A percentile compares a stretch with the other conserved stretches of the same genome.
Conservation (phyloP, 139 green algal genomes). For the Chlorella sp. region DNA sequence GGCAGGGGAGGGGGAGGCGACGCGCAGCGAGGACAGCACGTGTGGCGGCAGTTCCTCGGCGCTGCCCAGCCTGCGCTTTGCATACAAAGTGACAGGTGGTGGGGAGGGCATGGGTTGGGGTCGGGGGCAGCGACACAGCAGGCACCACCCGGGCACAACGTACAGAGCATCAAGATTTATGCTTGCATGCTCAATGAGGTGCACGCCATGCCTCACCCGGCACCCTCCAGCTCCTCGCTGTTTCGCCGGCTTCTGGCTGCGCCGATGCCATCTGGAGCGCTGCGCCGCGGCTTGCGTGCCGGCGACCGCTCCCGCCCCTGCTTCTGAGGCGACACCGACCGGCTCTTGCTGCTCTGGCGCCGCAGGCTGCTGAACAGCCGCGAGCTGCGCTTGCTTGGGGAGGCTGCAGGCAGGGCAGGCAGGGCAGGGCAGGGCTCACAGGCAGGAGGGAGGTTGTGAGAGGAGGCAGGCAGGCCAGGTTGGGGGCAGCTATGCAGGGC, state of each 20-base stretch:
- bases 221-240: constrained; percentile 5
- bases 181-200: too few relatives aligned
- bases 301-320: constrained; percentile 7
- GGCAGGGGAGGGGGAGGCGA: not conserved
- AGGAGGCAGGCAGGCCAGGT: not conserved
- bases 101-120: too few relatives aligned
- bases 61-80: too few relatives aligned
- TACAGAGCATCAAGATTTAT: too few relatives aligned
- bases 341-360: constrained; percentile 18
- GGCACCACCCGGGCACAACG: too few relatives aligned
- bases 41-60: not conserved
- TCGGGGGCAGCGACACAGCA: too few relatives aligned
- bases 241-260: not conserved
- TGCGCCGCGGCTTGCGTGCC: not conserved
- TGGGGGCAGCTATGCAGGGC: not conserved
- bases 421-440: not conserved
- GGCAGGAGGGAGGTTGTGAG: not conserved
- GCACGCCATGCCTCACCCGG: not conserved
- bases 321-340: constrained; percentile 12
- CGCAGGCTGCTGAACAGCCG: constrained; percentile 33
- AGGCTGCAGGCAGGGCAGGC: not conserved
- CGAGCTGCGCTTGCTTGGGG: constrained; percentile 8
- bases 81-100: too few relatives aligned
- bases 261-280: not conserved
- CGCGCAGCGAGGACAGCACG: not conserved